phyloP scores from a whole-genome alignment of 2,329 filamentous ascomycete genomes.

The Alternaria postmessia region DNA sequence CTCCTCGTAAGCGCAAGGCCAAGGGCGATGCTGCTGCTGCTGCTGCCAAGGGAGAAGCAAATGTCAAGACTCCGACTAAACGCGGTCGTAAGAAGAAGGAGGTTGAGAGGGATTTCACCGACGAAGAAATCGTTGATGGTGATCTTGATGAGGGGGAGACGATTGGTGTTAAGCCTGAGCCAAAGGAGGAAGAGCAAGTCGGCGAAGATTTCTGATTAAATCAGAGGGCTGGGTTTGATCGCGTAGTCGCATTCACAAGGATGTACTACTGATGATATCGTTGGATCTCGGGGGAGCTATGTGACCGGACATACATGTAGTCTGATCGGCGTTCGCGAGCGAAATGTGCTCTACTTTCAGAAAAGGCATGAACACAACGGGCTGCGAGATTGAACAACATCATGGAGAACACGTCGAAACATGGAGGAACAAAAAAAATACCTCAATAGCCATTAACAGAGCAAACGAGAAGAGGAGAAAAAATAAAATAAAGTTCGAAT shows the following conservation, averaged over 20 bases:
- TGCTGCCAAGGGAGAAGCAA: slow-evolving; percentile 1
- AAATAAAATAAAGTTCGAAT: slow-evolving; percentile 14
- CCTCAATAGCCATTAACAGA: too few relatives aligned
- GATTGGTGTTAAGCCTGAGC: slow-evolving; percentile 10
- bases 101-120: background rate
- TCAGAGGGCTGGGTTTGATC: background rate
- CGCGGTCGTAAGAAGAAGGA: slow-evolving; percentile 13
- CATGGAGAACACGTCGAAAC: too few relatives aligned
- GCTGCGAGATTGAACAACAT: accelerated
- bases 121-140: background rate
- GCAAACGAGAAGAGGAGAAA: background rate
- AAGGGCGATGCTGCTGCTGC: slow-evolving; percentile 3
- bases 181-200: background rate
- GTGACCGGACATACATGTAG: background rate
- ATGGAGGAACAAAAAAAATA: too few relatives aligned
- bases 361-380: background rate
- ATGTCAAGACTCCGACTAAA: slow-evolving; percentile 9
- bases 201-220: background rate
- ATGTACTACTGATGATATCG: background rate
- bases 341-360: background rate
- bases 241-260: background rate
- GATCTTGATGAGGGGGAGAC: slow-evolving; percentile 5
- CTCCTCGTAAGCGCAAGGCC: slow-evolving; percentile 30
- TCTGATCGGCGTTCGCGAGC: background rate
- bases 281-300: background rate